phyloP scores from a whole-genome alignment of 768 basidiomycete genomes.

The Lyophyllum decastes region DNA sequence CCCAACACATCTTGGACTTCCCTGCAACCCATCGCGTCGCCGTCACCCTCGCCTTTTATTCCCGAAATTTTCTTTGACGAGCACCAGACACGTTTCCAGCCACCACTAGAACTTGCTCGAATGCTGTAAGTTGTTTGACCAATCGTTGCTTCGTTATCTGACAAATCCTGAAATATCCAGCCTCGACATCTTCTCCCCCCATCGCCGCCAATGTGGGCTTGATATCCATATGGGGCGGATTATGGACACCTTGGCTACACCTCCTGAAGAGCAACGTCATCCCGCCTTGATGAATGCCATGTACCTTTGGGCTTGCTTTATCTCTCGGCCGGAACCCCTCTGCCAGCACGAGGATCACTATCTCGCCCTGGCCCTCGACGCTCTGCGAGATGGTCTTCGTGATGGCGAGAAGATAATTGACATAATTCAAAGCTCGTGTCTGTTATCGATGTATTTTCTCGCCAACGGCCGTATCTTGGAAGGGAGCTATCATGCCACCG shows the following conservation, averaged over 20 bases:
- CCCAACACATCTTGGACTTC: slow-evolving; percentile 55
- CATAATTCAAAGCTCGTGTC: slow-evolving; percentile 74
- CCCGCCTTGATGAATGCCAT: slow-evolving; percentile 79
- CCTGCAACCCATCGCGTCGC: slow-evolving; percentile 46
- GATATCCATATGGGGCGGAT: slow-evolving; percentile 69
- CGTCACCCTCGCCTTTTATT: slow-evolving; percentile 50
- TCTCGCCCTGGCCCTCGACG: slow-evolving; percentile 61
- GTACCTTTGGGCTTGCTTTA: slow-evolving; percentile 82
- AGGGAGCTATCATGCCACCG: slow-evolving; percentile 75
- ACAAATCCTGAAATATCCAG: slow-evolving; percentile 36
- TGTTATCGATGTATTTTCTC: slow-evolving; percentile 75
- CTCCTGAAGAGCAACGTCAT: slow-evolving; percentile 61
- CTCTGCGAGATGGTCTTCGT: slow-evolving; percentile 64
- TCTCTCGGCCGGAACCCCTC: slow-evolving; percentile 71
- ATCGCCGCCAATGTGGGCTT: slow-evolving; percentile 74
- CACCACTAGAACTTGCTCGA: slow-evolving; percentile 60
- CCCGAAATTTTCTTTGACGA: slow-evolving; percentile 54
- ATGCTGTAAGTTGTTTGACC: slow-evolving; percentile 55
- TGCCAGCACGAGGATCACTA: slow-evolving; percentile 75
- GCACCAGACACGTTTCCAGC: slow-evolving; percentile 46
- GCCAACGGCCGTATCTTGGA: slow-evolving; percentile 78
- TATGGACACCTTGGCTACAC: slow-evolving; percentile 56
- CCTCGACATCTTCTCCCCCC: slow-evolving; percentile 73
- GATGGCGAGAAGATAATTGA: slow-evolving; percentile 59
- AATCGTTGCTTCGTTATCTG: slow-evolving; percentile 8